These are phyloP conservation scores for Pseudogymnoascus sp. DNA, from an alignment of 2,329 filamentous ascomycete species.

Conservation along the genomic window DNA sequence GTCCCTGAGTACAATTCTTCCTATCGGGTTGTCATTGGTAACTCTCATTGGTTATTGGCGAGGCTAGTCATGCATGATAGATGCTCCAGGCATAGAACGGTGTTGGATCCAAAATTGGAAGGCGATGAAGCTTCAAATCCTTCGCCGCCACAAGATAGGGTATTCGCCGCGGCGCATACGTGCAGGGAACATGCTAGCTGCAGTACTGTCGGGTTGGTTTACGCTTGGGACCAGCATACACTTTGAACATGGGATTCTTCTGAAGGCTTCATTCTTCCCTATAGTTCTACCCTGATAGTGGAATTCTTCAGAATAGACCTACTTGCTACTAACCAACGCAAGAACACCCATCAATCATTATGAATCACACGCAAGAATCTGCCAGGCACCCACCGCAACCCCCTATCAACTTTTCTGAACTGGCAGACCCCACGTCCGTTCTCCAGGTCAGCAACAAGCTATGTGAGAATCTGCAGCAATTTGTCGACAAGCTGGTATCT, in stretches of 20 bases:
- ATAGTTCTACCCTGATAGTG: not conserved
- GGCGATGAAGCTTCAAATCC: not conserved
- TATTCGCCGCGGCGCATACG: not conserved
- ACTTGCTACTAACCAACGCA: not conserved
- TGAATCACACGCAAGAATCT: not conserved
- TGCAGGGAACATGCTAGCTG: not conserved
- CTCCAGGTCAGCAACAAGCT: not conserved
- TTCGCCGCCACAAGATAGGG: not conserved
- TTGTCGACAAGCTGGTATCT: not conserved
- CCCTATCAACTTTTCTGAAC: not conserved
- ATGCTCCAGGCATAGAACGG: not conserved
- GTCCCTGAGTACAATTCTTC: not conserved
- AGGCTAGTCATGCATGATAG: not conserved
- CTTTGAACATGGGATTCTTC: not conserved
- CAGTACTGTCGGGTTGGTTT: not conserved
- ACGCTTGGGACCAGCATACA: not conserved
- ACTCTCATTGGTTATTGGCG: not conserved
- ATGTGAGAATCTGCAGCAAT: not conserved
- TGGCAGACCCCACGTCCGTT: not conserved
- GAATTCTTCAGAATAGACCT: not conserved
- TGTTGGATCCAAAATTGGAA: constrained; percentile 3
- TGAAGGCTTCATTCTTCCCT: not conserved
- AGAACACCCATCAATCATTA: not conserved
- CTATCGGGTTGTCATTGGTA: not conserved
- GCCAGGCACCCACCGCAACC: not conserved